Base-by-base conservation (phyloP, 2,329 filamentous ascomycete species). In the Corniculantispora saksenae region DNA sequence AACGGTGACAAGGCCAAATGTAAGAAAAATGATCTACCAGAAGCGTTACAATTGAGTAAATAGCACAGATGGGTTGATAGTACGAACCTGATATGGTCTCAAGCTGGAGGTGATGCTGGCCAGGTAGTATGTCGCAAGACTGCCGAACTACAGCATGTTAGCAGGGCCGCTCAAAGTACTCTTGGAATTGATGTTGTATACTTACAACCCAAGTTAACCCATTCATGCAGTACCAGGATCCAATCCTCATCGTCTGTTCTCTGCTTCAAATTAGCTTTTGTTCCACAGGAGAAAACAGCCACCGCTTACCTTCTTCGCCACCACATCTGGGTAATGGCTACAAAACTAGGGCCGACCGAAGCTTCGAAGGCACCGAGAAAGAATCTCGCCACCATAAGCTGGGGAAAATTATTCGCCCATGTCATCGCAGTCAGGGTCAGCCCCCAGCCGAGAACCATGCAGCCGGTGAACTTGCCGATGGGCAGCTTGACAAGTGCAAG, bases 301-400 rank as follows among this genome's bases (percentile, higher is more conserved):
- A 17, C n/a, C n/a, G 15, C 27, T 17, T 68, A 75, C 65, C 81
- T 78, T 60, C 85, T 80, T 50, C 84, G 80, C 78, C 84, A 89
- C 86, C 86, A 89, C 83, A 87, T 87, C 63, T 84, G 81, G 1
- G 85, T 86, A 40, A 87, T 84, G 21, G 84, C 83, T 19, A 86
- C 78, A 67, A 86, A 87, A 23, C 81, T 82, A 0, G 85, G 84
- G 2, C 75, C 76, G 47, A 78, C 70, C 50, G 75, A 76, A 3
- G 76, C 81, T 69, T 89, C 86, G 70, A 88, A 87, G 0, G 84
- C 76, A 10, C 86, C 86, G 1, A 89, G 76, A 64, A 88, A 81
- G 67, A 88, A 82, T 3, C 86, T 78, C 12, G 82, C 80, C 3
- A 79, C 79, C 71, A 87, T 78, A 45, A 88, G 73, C 0, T 78